Conservation (phyloP, 2,329 filamentous ascomycete genomes). For the Colletotrichum sp. region DNA sequence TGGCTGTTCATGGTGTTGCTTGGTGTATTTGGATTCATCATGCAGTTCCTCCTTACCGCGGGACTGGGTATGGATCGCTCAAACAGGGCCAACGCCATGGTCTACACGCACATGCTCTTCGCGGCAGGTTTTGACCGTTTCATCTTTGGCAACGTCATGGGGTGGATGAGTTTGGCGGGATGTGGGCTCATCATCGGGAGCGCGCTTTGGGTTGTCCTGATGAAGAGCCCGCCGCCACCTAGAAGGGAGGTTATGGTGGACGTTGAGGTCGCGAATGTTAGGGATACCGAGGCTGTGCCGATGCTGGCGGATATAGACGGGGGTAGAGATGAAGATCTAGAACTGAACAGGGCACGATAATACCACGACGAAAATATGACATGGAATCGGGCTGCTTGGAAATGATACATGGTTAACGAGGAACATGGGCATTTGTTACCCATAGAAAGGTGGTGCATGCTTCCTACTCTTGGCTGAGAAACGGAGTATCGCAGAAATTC, state of each 20-base stretch:
- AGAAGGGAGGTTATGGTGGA: constrained; percentile 38
- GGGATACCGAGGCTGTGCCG: constrained; percentile 40
- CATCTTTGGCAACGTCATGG: constrained; percentile 58
- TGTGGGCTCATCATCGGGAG: constrained; percentile 59
- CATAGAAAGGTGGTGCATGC: neutral
- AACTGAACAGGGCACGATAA: constrained; percentile 4
- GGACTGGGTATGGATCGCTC: constrained; percentile 76
- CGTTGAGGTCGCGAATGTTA: constrained; percentile 27
- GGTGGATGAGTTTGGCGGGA: constrained; percentile 52
- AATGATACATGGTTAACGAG: neutral
- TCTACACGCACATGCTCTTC: constrained; percentile 64
- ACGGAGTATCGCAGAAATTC: neutral
- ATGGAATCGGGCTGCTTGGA: neutral
- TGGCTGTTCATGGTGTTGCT: constrained; percentile 74
- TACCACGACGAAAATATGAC: neutral
- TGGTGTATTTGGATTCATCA: constrained; percentile 77
- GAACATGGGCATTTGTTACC: neutral
- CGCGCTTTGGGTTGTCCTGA: constrained; percentile 54
- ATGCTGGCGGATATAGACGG: constrained; percentile 41
- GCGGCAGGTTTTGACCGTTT: constrained; percentile 57
- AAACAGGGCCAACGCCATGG: constrained; percentile 62
- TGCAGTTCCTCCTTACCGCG: constrained; percentile 85
- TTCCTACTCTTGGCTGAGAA: neutral
- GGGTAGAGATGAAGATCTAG: constrained; percentile 27
- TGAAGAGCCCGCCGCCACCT: constrained; percentile 41